These are phyloP conservation scores for Nicotiana undulata DNA, from an alignment of 257 asterid species.

Conservation along the genomic window DNA sequence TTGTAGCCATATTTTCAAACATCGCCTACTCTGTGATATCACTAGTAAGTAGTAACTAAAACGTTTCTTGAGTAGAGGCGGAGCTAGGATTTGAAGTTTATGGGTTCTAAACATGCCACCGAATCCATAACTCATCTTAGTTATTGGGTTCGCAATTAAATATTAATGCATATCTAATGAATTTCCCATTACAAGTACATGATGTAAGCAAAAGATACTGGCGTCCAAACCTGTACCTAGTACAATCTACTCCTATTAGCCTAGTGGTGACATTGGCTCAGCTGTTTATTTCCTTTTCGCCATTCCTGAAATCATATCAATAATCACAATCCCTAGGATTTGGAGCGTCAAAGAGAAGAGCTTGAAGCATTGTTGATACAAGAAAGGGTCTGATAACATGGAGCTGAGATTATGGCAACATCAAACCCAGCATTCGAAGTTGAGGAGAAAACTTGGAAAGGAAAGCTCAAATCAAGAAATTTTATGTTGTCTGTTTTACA, in stretches of 20 bases:
- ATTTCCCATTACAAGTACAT: no score
- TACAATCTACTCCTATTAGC: not conserved
- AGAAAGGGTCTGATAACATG: conserved; percentile 30
- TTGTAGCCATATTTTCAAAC: not conserved
- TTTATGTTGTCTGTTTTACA: not conserved
- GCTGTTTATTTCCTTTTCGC: not conserved
- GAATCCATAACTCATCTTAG: no score
- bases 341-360: conserved; percentile 78
- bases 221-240: no score
- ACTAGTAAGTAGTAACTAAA: not conserved
- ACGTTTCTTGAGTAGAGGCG: not conserved
- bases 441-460: not conserved
- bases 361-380: conserved; percentile 60
- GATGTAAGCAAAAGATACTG: no score
- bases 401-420: not conserved
- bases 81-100: no score
- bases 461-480: not conserved
- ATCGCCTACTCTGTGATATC: not conserved
- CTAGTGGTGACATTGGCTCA: not conserved
- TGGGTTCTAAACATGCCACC: no score
- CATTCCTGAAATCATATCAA: not conserved
- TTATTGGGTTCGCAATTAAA: no score
- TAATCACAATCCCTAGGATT: conserved; percentile 42
- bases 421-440: not conserved
- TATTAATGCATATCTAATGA: no score